These are phyloP conservation scores for Pythium dissimile DNA, from an alignment of 352 stramenopile genomes.

Conservation along the genomic window DNA sequence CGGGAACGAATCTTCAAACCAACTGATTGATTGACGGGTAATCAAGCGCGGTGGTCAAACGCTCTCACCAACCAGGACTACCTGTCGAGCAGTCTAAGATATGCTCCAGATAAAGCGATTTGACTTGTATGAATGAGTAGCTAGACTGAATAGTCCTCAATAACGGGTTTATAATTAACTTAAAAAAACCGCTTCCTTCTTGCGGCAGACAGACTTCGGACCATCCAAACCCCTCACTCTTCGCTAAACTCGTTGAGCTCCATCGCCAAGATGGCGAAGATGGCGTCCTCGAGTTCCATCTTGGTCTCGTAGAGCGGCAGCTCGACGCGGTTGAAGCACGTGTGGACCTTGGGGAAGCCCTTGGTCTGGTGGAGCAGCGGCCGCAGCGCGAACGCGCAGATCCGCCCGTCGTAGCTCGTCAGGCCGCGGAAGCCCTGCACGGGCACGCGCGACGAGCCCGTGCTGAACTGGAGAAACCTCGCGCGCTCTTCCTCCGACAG, in stretches of 20 bases:
- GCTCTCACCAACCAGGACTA: too few species aligned
- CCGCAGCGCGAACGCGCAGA: slow-evolving; percentile 69
- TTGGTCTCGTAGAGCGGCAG: slow-evolving; percentile 80
- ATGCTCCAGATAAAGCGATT: too few species aligned
- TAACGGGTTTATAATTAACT: not conserved
- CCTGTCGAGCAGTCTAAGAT: too few species aligned
- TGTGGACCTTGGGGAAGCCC: slow-evolving; percentile 75
- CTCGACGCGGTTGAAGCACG: slow-evolving; percentile 84
- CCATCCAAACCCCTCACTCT: slow-evolving; percentile 46
- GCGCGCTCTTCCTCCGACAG: slow-evolving; percentile 75
- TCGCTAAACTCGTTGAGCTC: slow-evolving; percentile 94
- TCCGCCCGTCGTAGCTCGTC: slow-evolving; percentile 81
- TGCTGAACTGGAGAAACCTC: slow-evolving; percentile 83
- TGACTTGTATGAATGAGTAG: not conserved
- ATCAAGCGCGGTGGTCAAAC: too few species aligned
- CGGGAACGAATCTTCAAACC: too few species aligned
- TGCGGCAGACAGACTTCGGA: too few species aligned
- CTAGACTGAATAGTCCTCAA: not conserved
- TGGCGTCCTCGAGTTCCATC: slow-evolving; percentile 91
- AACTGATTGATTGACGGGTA: too few species aligned
- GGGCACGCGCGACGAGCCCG: slow-evolving; percentile 77
- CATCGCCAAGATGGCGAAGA: slow-evolving; percentile 95
- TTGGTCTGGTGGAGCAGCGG: slow-evolving; percentile 54
- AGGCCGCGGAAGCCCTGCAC: slow-evolving; percentile 83
- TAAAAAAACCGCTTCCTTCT: not conserved